These are phyloP conservation scores for Themeda triandra DNA, from an alignment of 176 grass and related monocot genomes.

Conservation along the genomic window DNA sequence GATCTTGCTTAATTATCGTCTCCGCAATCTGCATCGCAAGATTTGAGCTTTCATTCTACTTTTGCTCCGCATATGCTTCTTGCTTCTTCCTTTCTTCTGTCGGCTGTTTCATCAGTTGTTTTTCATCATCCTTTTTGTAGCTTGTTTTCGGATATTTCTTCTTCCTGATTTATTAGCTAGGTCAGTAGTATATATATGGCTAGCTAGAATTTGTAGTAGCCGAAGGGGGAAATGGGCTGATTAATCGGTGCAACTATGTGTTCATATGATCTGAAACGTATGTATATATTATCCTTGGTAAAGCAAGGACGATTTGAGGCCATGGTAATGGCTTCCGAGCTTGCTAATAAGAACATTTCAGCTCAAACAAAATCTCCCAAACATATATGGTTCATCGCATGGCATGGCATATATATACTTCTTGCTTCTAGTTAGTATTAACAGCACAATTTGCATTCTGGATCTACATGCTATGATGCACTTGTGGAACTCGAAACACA, in stretches of 20 bases:
- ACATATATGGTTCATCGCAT: neutral
- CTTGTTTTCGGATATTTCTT: neutral
- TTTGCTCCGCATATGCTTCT: neutral
- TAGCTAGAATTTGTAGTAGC: neutral
- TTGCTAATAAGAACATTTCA: too few relatives aligned
- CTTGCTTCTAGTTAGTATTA: neutral
- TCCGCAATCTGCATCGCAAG: neutral
- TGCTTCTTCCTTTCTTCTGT: slow-evolving; percentile 22
- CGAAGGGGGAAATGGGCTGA: too few relatives aligned
- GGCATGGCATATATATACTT: neutral
- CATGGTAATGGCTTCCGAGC: neutral
- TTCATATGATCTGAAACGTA: slow-evolving; percentile 27
- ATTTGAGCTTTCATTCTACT: slow-evolving; percentile 29
- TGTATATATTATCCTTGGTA: neutral
- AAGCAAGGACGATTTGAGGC: slow-evolving; percentile 30
- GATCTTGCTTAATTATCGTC: slow-evolving; percentile 31
- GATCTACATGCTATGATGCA: neutral
- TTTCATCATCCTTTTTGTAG: neutral
- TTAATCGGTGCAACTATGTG: slow-evolving; percentile 5
- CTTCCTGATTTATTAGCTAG: slow-evolving; percentile 2
- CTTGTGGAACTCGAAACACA: neutral
- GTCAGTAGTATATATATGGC: neutral
- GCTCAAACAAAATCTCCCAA: neutral
- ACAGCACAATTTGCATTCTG: neutral
- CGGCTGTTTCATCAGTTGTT: neutral